Evolutionary conservation across 2,329 filamentous ascomycete species (phyloP).

Genomic region (Teratosphaeria viscida): DNA sequence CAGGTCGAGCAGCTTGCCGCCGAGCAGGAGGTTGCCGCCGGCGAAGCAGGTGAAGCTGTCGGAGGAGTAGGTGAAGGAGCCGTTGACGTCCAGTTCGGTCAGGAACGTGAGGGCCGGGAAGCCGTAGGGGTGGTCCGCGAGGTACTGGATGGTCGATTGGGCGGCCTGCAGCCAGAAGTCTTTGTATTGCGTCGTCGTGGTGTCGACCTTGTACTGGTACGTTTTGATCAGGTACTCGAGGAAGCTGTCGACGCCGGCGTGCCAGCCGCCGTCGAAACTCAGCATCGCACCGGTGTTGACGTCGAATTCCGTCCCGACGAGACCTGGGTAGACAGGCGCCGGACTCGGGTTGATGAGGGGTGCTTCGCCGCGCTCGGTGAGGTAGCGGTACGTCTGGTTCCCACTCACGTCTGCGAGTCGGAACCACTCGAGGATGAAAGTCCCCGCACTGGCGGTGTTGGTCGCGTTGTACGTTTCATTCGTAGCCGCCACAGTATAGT

Average conservation of each 20-base stretch:
- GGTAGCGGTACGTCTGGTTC: slow-evolving; percentile 6
- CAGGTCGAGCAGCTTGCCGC: slow-evolving; percentile 9
- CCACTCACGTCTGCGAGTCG: slow-evolving; percentile 5
- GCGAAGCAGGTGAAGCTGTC: slow-evolving; percentile 8
- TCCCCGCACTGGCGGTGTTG: slow-evolving; percentile 6
- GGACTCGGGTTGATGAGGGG: slow-evolving; percentile 7
- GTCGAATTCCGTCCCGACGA: slow-evolving; percentile 12
- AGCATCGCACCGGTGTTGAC: slow-evolving; percentile 10
- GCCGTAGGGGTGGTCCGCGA: slow-evolving; percentile 5
- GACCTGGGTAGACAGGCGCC: slow-evolving; percentile 3
- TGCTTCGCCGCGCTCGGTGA: slow-evolving; percentile 3
- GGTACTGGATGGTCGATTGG: slow-evolving; percentile 4
- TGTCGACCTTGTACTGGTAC: slow-evolving; percentile 3
- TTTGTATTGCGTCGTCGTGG: slow-evolving; percentile 4
- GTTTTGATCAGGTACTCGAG: slow-evolving; percentile 8
- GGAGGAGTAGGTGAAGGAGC: not conserved
- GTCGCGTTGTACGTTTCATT: slow-evolving; percentile 7
- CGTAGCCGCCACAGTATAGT: slow-evolving; percentile 2
- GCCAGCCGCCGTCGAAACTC: slow-evolving; percentile 6
- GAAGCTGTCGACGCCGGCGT: slow-evolving; percentile 7
- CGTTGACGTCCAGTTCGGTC: slow-evolving; percentile 5
- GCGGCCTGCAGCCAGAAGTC: slow-evolving; percentile 7
- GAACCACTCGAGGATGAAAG: slow-evolving; percentile 7
- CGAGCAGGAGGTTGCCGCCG: slow-evolving; percentile 8
- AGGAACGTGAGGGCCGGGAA: slow-evolving; percentile 6